A percentile compares a stretch with the other conserved stretches of the same genome.
Conservation (phyloP, 139 green algal species). For the Coccomyxa sp. region DNA sequence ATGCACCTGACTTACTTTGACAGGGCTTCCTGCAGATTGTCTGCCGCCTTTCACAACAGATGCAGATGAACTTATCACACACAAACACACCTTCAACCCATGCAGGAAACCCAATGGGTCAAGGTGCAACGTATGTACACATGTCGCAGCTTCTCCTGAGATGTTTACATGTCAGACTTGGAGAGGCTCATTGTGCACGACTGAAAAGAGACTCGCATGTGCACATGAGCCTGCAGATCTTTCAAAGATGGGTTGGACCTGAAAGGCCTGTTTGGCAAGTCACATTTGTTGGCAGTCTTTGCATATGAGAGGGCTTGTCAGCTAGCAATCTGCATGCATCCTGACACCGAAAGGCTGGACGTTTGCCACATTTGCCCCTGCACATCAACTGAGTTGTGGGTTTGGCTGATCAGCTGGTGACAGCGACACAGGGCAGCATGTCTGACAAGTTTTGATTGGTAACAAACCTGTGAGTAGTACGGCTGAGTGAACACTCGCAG, state of each 20-base stretch:
- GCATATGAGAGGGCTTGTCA: neutral
- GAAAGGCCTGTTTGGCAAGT: neutral
- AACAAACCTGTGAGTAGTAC: conserved; percentile 9
- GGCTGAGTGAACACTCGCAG: conserved; percentile 8
- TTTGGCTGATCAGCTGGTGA: neutral
- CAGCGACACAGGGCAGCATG: conserved; percentile 1
- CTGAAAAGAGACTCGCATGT: too few relatives aligned
- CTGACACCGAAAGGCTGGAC: neutral
- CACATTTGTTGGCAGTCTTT: neutral
- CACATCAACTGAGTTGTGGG: neutral
- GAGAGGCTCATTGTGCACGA: too few relatives aligned
- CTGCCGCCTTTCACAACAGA: neutral
- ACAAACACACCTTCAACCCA: too few relatives aligned
- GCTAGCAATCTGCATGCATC: conserved; percentile 1
- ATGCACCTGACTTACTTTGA: neutral
- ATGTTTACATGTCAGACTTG: too few relatives aligned
- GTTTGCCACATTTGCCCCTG: neutral
- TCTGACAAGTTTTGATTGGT: neutral
- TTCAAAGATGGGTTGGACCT: neutral
- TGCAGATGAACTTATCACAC: neutral
- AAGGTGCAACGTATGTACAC: too few relatives aligned
- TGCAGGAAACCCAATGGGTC: too few relatives aligned
- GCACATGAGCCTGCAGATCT: too few relatives aligned
- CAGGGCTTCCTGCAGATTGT: neutral
- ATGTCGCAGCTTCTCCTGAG: too few relatives aligned